Evolutionary conservation across 768 basidiomycete genomes (phyloP).

Genomic region (Phylloporus sp.): DNA sequence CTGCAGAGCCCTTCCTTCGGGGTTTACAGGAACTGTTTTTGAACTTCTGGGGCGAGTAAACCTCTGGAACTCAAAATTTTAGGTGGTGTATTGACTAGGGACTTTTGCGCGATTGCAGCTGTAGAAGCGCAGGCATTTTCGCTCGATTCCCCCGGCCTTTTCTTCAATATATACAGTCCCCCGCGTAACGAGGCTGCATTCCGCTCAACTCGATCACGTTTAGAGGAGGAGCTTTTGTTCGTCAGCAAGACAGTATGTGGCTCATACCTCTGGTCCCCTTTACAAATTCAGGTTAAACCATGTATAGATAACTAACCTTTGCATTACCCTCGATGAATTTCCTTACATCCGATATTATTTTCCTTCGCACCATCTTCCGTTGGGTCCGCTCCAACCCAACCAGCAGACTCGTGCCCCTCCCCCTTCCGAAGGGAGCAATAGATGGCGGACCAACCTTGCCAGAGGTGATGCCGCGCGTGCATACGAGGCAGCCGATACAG

Average conservation of each 20-base stretch:
- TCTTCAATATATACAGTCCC: conserved; percentile 88
- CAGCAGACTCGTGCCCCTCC: conserved; percentile 61
- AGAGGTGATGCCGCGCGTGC: conserved; percentile 66
- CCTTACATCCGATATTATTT: conserved; percentile 92
- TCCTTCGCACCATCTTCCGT: conserved; percentile 74
- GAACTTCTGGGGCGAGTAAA: conserved; percentile 83
- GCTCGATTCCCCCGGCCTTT: conserved; percentile 68
- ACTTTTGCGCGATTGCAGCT: conserved; percentile 42
- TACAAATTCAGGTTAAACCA: conserved; percentile 1
- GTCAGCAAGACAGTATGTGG: conserved; percentile 56
- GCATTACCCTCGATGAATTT: conserved; percentile 87
- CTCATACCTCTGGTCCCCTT: neutral
- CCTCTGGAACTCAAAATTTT: neutral
- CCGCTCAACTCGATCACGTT: conserved; percentile 62
- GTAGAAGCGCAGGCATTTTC: conserved; percentile 86
- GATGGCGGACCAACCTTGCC: conserved; percentile 82
- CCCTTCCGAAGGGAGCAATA: conserved; percentile 56
- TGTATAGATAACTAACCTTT: conserved; percentile 76
- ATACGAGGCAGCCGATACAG: conserved; percentile 66
- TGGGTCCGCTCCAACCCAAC: conserved; percentile 77
- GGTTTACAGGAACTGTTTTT: conserved; percentile 83
- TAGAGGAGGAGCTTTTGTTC: conserved; percentile 86
- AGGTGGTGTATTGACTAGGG: conserved; percentile 8
- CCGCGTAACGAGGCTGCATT: conserved; percentile 67
- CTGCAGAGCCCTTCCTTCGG: conserved; percentile 75